phyloP scores from a whole-genome alignment of 2,329 filamentous ascomycete genomes.

The Paecilomyces sp. region DNA sequence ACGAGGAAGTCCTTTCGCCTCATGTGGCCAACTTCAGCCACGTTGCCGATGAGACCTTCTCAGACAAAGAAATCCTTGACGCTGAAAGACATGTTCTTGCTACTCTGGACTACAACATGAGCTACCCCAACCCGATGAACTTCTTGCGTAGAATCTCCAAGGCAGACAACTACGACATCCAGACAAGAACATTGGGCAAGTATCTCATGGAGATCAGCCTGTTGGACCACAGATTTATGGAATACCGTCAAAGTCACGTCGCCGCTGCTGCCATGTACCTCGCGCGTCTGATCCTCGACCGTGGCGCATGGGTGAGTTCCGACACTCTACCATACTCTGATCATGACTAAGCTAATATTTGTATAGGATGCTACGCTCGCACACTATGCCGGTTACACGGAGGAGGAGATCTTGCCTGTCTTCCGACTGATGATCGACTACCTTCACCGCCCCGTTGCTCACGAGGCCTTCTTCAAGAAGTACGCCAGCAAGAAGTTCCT shows the following conservation, averaged over 20 bases:
- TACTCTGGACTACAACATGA: conserved; percentile 91
- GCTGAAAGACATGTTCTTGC: conserved; percentile 93
- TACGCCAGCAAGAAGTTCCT: conserved; percentile 99
- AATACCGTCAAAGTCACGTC: conserved; percentile 79
- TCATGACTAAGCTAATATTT: conserved; percentile 12
- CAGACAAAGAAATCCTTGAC: conserved; percentile 87
- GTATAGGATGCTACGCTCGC: conserved; percentile 70
- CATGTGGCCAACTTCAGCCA: conserved; percentile 96
- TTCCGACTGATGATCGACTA: conserved; percentile 96
- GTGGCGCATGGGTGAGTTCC: conserved; percentile 76
- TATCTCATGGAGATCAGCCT: conserved; percentile 97
- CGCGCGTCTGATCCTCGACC: conserved; percentile 79
- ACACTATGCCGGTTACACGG: conserved; percentile 88
- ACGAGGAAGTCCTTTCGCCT: conserved; percentile 94
- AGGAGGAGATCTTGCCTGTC: conserved; percentile 87
- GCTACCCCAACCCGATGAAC: conserved; percentile 99
- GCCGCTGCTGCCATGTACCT: conserved; percentile 94
- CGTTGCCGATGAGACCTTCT: conserved; percentile 94
- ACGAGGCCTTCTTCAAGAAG: conserved; percentile 99
- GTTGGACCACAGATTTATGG: conserved; percentile 88
- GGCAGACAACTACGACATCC: conserved; percentile 98
- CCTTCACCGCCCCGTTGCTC: conserved; percentile 77
- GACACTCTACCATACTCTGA: background rate
- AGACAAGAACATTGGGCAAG: conserved; percentile 93
- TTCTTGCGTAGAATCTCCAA: conserved; percentile 98